Evolutionary conservation across 1,139 yeast genomes (phyloP).

Genomic region (Scheffersomyces insectosa): DNA sequence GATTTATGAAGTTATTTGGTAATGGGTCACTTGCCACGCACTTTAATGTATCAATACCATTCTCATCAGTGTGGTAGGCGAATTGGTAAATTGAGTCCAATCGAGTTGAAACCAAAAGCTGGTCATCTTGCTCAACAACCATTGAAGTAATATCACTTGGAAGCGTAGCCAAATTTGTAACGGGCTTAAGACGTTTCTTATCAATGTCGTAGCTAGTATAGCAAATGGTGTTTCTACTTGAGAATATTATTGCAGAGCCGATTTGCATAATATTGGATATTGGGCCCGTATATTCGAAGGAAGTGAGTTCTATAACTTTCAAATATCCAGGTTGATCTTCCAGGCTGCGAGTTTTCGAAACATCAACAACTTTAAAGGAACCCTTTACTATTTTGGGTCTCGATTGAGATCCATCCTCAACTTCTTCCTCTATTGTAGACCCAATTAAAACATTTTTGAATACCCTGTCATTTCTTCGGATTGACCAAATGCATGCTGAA

Average conservation of each 20-base stretch:
- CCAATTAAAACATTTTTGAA: conserved; percentile 47
- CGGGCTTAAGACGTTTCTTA: conserved; percentile 37
- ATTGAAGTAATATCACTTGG: conserved; percentile 42
- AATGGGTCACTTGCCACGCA: conserved; percentile 34
- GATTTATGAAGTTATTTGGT: conserved; percentile 42
- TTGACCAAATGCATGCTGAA: conserved; percentile 37
- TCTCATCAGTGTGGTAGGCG: conserved; percentile 11
- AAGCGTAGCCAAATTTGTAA: conserved; percentile 26
- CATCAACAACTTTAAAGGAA: conserved; percentile 43
- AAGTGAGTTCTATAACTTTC: conserved; percentile 35
- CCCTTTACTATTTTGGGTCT: conserved; percentile 22
- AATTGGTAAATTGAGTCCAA: conserved; percentile 41
- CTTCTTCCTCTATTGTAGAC: conserved; percentile 19
- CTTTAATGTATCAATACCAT: conserved; percentile 10
- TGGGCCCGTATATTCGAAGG: conserved; percentile 37
- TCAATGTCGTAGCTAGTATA: conserved; percentile 40
- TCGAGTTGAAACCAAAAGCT: conserved; percentile 35
- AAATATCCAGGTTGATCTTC: conserved; percentile 16
- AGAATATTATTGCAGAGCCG: conserved; percentile 32
- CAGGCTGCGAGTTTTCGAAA: conserved; percentile 23
- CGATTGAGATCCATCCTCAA: conserved; percentile 1
- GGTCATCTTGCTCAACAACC: conserved; percentile 19
- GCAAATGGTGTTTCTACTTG: conserved; percentile 33
- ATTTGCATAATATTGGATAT: conserved; percentile 41
- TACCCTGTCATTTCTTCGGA: conserved; percentile 30